Evolutionary conservation across 768 basidiomycete species (phyloP), one percentile per base, ranked within the genome.

Genomic region (Stropharia rugosoannulata): DNA sequence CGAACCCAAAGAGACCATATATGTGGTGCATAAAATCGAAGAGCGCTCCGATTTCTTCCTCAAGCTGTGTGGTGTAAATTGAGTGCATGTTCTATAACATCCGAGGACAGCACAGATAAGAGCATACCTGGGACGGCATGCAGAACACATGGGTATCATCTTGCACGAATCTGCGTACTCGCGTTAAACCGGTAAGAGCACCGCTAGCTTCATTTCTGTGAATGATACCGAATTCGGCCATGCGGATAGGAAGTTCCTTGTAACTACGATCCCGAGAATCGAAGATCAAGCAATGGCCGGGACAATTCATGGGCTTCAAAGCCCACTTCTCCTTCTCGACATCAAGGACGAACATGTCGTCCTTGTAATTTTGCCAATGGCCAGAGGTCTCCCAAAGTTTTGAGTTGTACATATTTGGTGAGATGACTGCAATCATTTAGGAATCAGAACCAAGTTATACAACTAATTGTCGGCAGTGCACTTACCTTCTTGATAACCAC

Each of bases 71-170:
- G 38, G 51, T 25, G 35, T 43, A 19, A 62, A 15, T 41, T 51
- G 16, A 62, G 36, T 43, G 47, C 7, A 32, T 32, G 9, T 32
- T 32, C 29, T 32, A 32, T 32, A 32, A 32, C 29, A 10, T 41
- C 49, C 36, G 16, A 15, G 19, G 42, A 27, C 4, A 52, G 32
- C 51, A 52, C 15, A 51, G 25, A 15, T 13, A 16, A 8, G n/a
- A 27, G 16, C 75, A 59, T 58, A 89, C 90, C 78, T 95, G 94
- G 8, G 87, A 84, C 8, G 91, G 90, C 84, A 93, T 95, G 70
- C 96, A 99, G 79, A 99, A 99, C 52, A 98, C 90, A 70, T 99
- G 97, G 0, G 97, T 95, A 70, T 99, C 97, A 67, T 98, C 97
- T 74, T 98, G 97, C 53, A 93, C 89, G 74, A 99, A 98, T 43